Conservation (phyloP, 768 basidiomycete species). For the Multifurca ochricompacta region DNA sequence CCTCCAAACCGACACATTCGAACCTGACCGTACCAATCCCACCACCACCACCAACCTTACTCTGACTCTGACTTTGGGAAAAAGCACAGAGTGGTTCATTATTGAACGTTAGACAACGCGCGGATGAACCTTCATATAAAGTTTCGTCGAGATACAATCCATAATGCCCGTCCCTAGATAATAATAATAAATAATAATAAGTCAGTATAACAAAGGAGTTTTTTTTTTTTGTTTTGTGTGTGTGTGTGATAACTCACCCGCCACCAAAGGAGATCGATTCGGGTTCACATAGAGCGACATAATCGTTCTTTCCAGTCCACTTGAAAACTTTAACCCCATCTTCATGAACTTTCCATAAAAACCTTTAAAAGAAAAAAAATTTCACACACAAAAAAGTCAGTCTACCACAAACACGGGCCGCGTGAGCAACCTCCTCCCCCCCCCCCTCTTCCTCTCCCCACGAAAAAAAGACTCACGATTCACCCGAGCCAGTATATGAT, state of each 20-base stretch:
- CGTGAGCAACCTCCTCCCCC: too few relatives aligned
- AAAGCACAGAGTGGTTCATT: slow-evolving; percentile 72
- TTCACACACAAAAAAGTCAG: too few relatives aligned
- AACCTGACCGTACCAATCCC: slow-evolving; percentile 58
- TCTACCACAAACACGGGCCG: too few relatives aligned
- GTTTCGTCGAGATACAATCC: slow-evolving; percentile 83
- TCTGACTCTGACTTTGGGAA: slow-evolving; percentile 34
- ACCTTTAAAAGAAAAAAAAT: too few relatives aligned
- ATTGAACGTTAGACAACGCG: slow-evolving; percentile 76
- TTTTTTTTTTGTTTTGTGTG: too few relatives aligned
- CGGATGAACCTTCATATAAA: slow-evolving; percentile 77
- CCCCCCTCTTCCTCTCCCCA: too few relatives aligned
- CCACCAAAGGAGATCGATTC: slow-evolving; percentile 85
- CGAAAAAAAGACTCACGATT: slow-evolving; percentile 69
- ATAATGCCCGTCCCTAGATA: slow-evolving; percentile 84
- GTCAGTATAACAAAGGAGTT: too few relatives aligned
- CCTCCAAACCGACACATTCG: slow-evolving; percentile 87
- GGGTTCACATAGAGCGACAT: slow-evolving; percentile 79
- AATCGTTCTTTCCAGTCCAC: slow-evolving; percentile 87
- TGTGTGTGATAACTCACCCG: too few relatives aligned
- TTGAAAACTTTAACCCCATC: slow-evolving; percentile 53
- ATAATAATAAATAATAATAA: too few relatives aligned
- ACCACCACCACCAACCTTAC: too few relatives aligned
- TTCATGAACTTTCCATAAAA: slow-evolving; percentile 60
- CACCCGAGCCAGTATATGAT: slow-evolving; percentile 82